Percentiles rank a stretch among this genome's conserved stretches.
Evolutionary conservation across 1,284 basidiomycete species (phyloP).

Genomic region (Leccinum glutinopallens): DNA sequence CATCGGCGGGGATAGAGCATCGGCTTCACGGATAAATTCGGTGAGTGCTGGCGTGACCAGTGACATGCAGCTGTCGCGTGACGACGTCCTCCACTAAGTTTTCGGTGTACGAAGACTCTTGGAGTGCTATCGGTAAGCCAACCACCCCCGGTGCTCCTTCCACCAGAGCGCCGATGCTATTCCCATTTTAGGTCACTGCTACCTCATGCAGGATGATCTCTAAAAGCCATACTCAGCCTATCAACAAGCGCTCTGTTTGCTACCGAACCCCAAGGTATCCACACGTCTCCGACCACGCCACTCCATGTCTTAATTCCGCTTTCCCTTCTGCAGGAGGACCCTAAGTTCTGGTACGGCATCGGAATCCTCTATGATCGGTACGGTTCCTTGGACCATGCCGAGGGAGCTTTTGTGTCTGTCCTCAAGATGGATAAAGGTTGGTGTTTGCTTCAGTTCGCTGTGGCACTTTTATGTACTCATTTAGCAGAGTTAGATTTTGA

Average conservation of each 20-base stretch:
- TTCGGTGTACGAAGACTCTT: slow-evolving; percentile 33
- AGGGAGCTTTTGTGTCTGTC: slow-evolving; percentile 97
- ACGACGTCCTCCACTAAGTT: too few species aligned
- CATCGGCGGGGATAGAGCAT: too few species aligned
- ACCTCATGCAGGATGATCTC: slow-evolving; percentile 98
- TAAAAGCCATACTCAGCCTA: slow-evolving; percentile 99
- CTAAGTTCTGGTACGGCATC: slow-evolving; percentile 99
- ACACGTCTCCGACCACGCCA: slow-evolving; percentile 3
- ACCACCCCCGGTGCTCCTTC: slow-evolving; percentile 19
- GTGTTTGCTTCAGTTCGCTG: slow-evolving; percentile 22
- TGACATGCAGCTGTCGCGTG: too few species aligned
- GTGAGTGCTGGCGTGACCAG: too few species aligned
- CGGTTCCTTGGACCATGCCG: slow-evolving; percentile 96
- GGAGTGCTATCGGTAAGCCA: slow-evolving; percentile 83
- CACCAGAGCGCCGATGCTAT: slow-evolving; percentile 26
- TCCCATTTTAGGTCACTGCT: slow-evolving; percentile 79
- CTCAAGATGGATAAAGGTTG: slow-evolving; percentile 94
- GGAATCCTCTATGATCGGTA: slow-evolving; percentile 99
- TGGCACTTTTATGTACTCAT: slow-evolving; percentile 35
- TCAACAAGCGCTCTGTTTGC: slow-evolving; percentile 91
- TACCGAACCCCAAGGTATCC: slow-evolving; percentile 89
- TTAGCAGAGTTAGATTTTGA: slow-evolving; percentile 81
- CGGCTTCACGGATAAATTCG: too few species aligned
- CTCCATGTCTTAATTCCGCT: slow-evolving; percentile 23
- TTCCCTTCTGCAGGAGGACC: slow-evolving; percentile 69